Percentiles rank a stretch among this genome's conserved stretches.
phyloP scores from a whole-genome alignment of 495 filamentous ascomycete genomes.

The Tuber indicum region DNA sequence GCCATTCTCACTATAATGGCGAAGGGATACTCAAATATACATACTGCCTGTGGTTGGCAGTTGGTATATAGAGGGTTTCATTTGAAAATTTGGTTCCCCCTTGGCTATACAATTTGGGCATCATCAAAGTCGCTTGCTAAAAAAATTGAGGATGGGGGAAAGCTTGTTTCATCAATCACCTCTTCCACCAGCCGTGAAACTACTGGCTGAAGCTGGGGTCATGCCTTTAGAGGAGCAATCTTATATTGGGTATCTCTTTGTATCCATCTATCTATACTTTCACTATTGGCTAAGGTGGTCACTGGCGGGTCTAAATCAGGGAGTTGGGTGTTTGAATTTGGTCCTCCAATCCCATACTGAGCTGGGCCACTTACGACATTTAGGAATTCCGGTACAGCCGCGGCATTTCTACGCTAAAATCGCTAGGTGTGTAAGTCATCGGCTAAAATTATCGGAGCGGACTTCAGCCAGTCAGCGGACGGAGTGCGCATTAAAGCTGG shows the following conservation, averaged over 20 bases:
- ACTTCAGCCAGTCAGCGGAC: background rate
- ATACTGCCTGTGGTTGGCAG: background rate
- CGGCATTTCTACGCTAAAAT: background rate
- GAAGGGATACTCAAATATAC: background rate
- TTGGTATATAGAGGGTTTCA: background rate
- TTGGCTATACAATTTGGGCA: background rate
- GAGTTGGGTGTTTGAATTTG: background rate
- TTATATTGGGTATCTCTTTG: background rate
- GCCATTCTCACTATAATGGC: background rate
- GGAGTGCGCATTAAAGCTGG: background rate
- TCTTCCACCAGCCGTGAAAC: background rate
- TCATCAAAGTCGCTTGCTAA: background rate
- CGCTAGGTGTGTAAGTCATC: background rate
- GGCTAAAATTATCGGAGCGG: background rate
- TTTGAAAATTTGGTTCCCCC: background rate
- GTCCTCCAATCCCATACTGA: background rate
- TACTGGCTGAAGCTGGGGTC: background rate
- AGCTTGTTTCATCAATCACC: background rate
- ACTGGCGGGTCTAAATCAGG: background rate
- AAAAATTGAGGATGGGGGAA: background rate
- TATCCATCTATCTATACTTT: background rate
- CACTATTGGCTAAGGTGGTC: background rate
- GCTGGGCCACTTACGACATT: background rate
- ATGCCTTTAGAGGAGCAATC: background rate
- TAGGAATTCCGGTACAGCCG: background rate